phyloP scores from a whole-genome alignment of 148 eudicot genomes.

The Rheum nobile region DNA sequence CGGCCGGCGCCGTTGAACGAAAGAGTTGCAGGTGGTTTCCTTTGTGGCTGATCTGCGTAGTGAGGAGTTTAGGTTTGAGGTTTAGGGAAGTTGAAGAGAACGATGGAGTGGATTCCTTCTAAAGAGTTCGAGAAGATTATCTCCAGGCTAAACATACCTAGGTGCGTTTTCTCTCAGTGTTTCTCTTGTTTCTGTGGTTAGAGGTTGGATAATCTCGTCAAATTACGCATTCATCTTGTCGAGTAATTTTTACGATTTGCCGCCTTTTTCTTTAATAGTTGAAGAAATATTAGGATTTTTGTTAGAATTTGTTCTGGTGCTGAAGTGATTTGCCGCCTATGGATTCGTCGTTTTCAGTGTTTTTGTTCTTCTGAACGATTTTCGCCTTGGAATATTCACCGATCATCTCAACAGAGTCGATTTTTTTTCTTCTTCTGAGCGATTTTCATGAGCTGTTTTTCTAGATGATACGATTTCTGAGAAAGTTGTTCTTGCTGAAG shows the following conservation, averaged over 20 bases:
- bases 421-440: neutral
- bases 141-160: conserved; percentile 61
- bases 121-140: conserved; percentile 88
- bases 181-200: conserved; percentile 1
- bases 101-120: conserved; percentile 62
- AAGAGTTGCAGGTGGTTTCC: neutral
- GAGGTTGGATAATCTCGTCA: neutral
- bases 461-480: neutral
- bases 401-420: neutral
- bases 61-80: neutral
- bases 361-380: neutral
- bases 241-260: neutral
- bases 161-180: conserved; percentile 27
- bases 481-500: neutral
- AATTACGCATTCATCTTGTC: neutral
- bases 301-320: neutral
- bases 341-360: neutral
- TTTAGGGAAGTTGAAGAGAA: neutral
- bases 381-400: neutral
- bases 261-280: neutral
- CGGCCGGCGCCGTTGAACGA: neutral
- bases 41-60: neutral
- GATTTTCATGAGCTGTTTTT: neutral
- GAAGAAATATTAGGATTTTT: no score
- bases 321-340: neutral